Conservation (phyloP, 2,329 filamentous ascomycete species). For the Paracamarosporium sp. region DNA sequence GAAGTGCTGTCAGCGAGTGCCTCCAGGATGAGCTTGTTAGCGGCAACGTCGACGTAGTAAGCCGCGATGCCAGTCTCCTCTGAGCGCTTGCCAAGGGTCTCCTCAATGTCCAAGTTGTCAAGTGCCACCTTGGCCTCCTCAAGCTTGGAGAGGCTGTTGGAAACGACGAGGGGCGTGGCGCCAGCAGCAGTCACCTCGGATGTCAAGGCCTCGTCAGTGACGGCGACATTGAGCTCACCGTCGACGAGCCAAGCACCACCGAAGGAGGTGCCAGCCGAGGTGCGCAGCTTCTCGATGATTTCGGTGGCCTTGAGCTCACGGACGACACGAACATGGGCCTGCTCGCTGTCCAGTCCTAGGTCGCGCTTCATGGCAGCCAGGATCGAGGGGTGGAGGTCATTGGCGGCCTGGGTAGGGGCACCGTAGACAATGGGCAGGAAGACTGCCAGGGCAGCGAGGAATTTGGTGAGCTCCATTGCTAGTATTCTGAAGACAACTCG, state of each 20-base stretch:
- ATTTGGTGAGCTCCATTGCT: constrained; percentile 49
- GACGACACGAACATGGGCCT: constrained; percentile 49
- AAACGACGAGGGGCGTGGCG: constrained; percentile 42
- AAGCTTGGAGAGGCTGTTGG: constrained; percentile 46
- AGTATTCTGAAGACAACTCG: constrained; percentile 29
- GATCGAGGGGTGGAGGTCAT: constrained; percentile 49
- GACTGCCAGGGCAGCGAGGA: constrained; percentile 48
- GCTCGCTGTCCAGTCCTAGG: constrained; percentile 48
- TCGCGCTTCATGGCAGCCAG: constrained; percentile 54
- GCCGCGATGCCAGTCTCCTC: constrained; percentile 43
- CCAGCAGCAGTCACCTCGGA: constrained; percentile 46
- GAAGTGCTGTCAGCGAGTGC: constrained; percentile 44
- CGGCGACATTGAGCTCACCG: constrained; percentile 45
- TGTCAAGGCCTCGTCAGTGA: constrained; percentile 47
- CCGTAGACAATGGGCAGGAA: constrained; percentile 51
- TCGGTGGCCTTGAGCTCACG: constrained; percentile 45
- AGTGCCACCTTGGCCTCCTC: constrained; percentile 48
- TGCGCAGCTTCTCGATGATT: constrained; percentile 47
- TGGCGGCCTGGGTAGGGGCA: constrained; percentile 45
- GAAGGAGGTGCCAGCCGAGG: constrained; percentile 43
- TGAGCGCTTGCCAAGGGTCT: constrained; percentile 28
- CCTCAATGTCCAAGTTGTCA: constrained; percentile 43
- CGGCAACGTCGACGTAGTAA: constrained; percentile 49
- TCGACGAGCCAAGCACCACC: constrained; percentile 51
- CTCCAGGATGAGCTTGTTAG: constrained; percentile 53